Evolutionary conservation across 768 basidiomycete species (phyloP).

Genomic region (Trametes cubensis): DNA sequence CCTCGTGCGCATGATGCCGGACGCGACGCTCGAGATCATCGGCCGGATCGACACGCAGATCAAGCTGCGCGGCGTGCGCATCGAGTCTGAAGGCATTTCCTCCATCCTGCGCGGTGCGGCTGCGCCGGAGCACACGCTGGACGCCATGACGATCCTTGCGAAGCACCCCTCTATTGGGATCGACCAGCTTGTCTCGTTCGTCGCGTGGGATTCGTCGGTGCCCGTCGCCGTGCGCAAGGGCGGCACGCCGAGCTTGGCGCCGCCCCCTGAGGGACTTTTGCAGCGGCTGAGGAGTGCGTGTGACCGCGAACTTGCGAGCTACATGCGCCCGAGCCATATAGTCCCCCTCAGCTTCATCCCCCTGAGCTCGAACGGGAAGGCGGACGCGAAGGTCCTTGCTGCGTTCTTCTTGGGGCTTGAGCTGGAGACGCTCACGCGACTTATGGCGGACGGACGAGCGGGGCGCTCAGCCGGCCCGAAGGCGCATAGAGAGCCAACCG

Average conservation of each 20-base stretch:
- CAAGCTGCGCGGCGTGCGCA: conserved; percentile 56
- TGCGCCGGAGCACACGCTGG: conserved; percentile 34
- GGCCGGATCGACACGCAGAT: conserved; percentile 56
- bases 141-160: conserved; percentile 46
- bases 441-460: conserved; percentile 2
- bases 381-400: conserved; percentile 35
- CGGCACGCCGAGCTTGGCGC: conserved; percentile 30
- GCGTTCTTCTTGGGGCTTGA: conserved; percentile 31
- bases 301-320: conserved; percentile 47
- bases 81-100: conserved; percentile 55
- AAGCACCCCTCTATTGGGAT: conserved; percentile 46
- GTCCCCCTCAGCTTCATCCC: conserved; percentile 53
- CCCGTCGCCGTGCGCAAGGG: conserved; percentile 44
- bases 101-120: conserved; percentile 43
- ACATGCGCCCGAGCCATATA: conserved; percentile 55
- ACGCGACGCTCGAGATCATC: conserved; percentile 50
- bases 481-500: conserved; percentile 8
- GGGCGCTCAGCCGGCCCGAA: not conserved
- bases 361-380: conserved; percentile 43
- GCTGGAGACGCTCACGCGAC: conserved; percentile 29
- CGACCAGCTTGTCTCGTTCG: conserved; percentile 51
- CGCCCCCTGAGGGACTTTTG: conserved; percentile 39
- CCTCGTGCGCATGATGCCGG: conserved; percentile 52
- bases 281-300: conserved; percentile 36
- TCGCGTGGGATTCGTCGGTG: conserved; percentile 44